phyloP scores from a whole-genome alignment of 2,329 filamentous ascomycete genomes.

The Purpureocillium takamizusanense region DNA sequence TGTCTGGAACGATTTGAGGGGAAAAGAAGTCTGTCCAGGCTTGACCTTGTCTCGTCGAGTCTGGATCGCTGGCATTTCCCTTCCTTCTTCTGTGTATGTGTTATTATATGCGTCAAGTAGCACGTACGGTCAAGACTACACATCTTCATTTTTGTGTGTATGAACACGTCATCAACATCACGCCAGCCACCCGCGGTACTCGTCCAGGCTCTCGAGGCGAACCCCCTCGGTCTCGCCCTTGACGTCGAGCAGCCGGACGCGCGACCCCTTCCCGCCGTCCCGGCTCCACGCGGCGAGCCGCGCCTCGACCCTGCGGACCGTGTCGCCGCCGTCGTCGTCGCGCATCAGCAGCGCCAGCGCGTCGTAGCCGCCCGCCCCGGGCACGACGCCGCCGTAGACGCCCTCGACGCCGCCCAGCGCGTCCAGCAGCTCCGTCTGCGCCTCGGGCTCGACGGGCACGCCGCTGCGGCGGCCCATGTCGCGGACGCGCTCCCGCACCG shows the following conservation, averaged over 20 bases:
- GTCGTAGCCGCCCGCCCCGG: conserved; percentile 89
- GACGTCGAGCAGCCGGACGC: conserved; percentile 60
- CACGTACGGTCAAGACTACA: no score
- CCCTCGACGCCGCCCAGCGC: conserved; percentile 63
- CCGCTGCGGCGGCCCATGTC: conserved; percentile 65
- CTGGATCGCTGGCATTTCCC: no score
- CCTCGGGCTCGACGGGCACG: conserved; percentile 81
- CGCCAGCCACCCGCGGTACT: conserved; percentile 36
- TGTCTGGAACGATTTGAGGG: no score
- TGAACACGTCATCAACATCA: not conserved
- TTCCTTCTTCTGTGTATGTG: no score
- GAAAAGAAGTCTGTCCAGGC: no score
- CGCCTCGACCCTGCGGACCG: conserved; percentile 47
- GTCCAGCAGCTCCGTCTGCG: conserved; percentile 79
- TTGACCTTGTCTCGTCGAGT: no score
- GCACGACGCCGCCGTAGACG: conserved; percentile 85
- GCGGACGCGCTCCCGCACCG: conserved; percentile 55
- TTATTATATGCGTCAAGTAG: no score
- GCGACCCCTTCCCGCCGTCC: conserved; percentile 46
- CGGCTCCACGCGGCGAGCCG: conserved; percentile 59
- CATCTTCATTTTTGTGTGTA: no score
- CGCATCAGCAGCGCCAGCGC: conserved; percentile 73
- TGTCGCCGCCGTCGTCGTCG: conserved; percentile 63
- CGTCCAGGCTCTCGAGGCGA: conserved; percentile 32
- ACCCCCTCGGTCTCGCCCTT: conserved; percentile 65